These are phyloP conservation scores for Suhomyces vadensis DNA, from an alignment of 805 yeast species.

Conservation along the genomic window DNA sequence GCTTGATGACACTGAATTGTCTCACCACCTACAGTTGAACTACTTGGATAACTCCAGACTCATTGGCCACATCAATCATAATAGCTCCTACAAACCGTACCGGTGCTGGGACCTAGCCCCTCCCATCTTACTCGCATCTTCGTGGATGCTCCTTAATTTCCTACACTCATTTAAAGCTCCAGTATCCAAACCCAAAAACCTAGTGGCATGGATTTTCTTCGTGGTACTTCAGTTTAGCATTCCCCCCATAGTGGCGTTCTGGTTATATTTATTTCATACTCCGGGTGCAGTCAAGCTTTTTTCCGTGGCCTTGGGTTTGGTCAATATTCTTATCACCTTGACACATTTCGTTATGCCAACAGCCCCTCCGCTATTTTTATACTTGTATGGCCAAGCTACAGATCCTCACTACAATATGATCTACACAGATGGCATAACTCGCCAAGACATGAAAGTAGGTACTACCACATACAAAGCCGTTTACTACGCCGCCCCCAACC, in stretches of 20 bases:
- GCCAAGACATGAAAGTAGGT: slow-evolving; percentile 62
- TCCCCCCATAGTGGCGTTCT: slow-evolving; percentile 63
- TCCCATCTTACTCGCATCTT: slow-evolving; percentile 40
- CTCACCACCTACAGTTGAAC: background rate
- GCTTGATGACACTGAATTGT: background rate
- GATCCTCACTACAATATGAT: slow-evolving; percentile 59
- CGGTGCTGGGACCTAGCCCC: slow-evolving; percentile 30
- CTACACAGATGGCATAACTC: slow-evolving; percentile 69
- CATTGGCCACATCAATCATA: background rate
- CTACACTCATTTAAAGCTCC: slow-evolving; percentile 43
- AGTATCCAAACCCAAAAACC: slow-evolving; percentile 47
- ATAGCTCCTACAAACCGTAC: slow-evolving; percentile 14
- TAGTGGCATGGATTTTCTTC: slow-evolving; percentile 61
- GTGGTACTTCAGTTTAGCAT: slow-evolving; percentile 62
- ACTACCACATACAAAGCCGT: slow-evolving; percentile 59
- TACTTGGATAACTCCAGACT: slow-evolving; percentile 5
- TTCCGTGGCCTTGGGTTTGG: slow-evolving; percentile 54
- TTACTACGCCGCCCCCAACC: slow-evolving; percentile 66
- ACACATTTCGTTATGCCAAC: slow-evolving; percentile 65
- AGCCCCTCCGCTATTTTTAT: slow-evolving; percentile 75
- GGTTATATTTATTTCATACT: slow-evolving; percentile 65
- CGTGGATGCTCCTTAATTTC: slow-evolving; percentile 54
- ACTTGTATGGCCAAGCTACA: slow-evolving; percentile 57
- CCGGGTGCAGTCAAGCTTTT: slow-evolving; percentile 60
- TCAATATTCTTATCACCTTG: slow-evolving; percentile 56